Evolutionary conservation across 2,329 filamentous ascomycete genomes (phyloP), one percentile per base, ranked within the genome.

Genomic region (Talaromyces albobiverticillius): DNA sequence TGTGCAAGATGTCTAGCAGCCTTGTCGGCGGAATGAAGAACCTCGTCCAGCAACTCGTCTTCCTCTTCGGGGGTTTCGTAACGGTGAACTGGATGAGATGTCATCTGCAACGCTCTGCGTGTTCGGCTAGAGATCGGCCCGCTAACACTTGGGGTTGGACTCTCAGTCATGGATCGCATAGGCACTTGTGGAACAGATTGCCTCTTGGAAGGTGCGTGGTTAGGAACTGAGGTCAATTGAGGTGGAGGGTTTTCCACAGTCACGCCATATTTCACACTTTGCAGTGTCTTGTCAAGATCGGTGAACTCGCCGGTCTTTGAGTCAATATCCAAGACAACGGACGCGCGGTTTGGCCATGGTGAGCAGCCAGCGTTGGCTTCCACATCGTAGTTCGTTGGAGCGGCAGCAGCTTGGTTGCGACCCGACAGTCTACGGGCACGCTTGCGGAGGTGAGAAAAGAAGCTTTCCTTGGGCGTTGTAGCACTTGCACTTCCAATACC

Each of bases 11-110:
- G 85, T 67, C 84, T 87, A 65, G 89, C 88, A 7, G 86, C 89
- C 57, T 83, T 84, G 63, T 87, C 86, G 0, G 91, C 89, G 5
- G 89, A 90, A 46, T 85, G 82, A 40, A 96, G 78, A 18, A 86
- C 91, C 72, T 99, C 94, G 62, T 96, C 92, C 9, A 97, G 80
- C 9, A 99, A 81, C 73, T 99, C 94, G 56, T 99, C 94, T 67
- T 97, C 93, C 71, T 99, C 94, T 64, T 95, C 92, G 1, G 94
- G 90, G 0, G 92, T 92, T 67, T 99, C 94, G 67, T 97, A 96
- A 58, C 90, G 87, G 63, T 89, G 87, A 46, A 88, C 84, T 4
- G 88, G 88, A 58, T 90, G 87, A 4, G 80, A 77, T 13, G 89
- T 86, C 68, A 80, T 77, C 57, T 83, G 80, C 45, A 95, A 82